Evolutionary conservation across 1,139 yeast genomes (phyloP), one percentile per base, ranked within the genome.

Genomic region (Saccharomyces uvarum): DNA sequence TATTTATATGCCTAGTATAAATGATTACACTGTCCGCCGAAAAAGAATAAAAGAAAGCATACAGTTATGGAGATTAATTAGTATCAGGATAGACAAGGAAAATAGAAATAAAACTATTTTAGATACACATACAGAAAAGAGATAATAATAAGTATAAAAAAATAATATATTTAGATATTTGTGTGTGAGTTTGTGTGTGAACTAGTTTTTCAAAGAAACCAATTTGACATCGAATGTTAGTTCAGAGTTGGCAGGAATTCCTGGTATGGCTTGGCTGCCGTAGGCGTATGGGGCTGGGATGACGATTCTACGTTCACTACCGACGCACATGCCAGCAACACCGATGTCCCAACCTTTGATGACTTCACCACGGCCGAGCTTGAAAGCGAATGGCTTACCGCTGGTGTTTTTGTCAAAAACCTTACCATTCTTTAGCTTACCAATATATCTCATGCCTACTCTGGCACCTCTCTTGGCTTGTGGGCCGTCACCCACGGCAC

Each of bases 261-360:
- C 99, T 67, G 99, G 98, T 63, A 93, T 79, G 60, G 88, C 82
- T 78, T 88, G 88, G 69, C 87, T 86, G 61, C 99, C 99, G 75
- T 93, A 93, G 56, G 97, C 99, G 84, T 88, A 88, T 70, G 93
- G 82, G 56, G 99, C 85, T 64, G 99, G 99, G 64, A 95, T 88
- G 60, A 89, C 80, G 62, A 95, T 90, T 78, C 99, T 86, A 81
- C 99, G 90, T 80, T 95, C 99, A 70, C 99, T 99, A 67, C 97
- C 97, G 70, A 89, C 96, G 59, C 96, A 84, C 98, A 95, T 91
- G 72, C 99, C 99, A 56, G 91, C 89, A 66, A 93, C 95, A 79
- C 99, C 99, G 67, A 91, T 80, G 72, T 93, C 99, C 86, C 96
- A 93, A 61, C 98, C 99, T 75, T 88, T 89, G 78, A 95, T 95